These are phyloP conservation scores for Trypanosoma platydactyli DNA, from an alignment of 208 protist species.

Conservation along the genomic window DNA sequence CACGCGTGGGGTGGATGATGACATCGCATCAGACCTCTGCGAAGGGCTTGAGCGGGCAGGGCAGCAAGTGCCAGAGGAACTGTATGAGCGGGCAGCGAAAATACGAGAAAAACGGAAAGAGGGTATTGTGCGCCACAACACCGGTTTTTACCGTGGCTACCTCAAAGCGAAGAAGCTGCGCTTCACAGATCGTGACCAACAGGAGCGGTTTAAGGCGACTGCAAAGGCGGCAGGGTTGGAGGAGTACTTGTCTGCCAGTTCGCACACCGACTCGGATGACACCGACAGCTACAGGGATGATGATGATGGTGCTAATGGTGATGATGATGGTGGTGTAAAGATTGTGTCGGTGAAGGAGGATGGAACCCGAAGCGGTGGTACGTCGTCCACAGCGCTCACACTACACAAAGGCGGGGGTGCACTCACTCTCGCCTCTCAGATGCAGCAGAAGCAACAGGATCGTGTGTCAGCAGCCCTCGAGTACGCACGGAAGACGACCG, in stretches of 20 bases:
- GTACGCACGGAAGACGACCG: slow-evolving; percentile 76
- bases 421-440: slow-evolving; percentile 13
- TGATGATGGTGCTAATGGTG: slow-evolving; percentile 29
- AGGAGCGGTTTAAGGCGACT: slow-evolving; percentile 59
- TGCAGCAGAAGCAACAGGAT: slow-evolving; percentile 56
- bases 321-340: slow-evolving; percentile 34
- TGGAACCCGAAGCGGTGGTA: slow-evolving; percentile 25
- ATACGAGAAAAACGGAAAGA: slow-evolving; percentile 74
- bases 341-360: slow-evolving; percentile 26
- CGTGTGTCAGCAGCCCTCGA: slow-evolving; percentile 66
- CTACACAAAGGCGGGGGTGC: slow-evolving; percentile 5
- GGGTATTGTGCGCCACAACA: slow-evolving; percentile 57
- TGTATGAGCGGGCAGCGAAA: slow-evolving; percentile 68
- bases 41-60: slow-evolving; percentile 74
- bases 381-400: slow-evolving; percentile 19
- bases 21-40: slow-evolving; percentile 79
- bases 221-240: slow-evolving; percentile 76
- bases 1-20: slow-evolving; percentile 72
- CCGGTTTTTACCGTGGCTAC: slow-evolving; percentile 79
- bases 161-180: slow-evolving; percentile 54
- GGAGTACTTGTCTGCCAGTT: slow-evolving; percentile 63
- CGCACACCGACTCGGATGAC: slow-evolving; percentile 32
- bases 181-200: slow-evolving; percentile 61
- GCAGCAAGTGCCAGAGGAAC: slow-evolving; percentile 77
- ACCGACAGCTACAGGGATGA: slow-evolving; percentile 39